Evolutionary conservation across 148 eudicot species (phyloP), one percentile per base, ranked within the genome.

Genomic region (Diospyros lotus): DNA sequence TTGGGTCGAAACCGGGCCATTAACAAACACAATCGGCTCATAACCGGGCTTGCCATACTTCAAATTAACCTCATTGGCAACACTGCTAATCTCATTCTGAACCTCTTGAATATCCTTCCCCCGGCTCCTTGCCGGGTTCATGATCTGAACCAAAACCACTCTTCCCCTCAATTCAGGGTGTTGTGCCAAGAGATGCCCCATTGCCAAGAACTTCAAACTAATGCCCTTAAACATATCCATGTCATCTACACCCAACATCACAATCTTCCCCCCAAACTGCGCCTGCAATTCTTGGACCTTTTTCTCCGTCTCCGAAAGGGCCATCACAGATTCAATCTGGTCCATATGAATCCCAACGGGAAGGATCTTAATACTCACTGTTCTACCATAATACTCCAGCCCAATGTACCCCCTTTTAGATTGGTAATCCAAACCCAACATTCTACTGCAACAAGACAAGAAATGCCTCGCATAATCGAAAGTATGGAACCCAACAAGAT

Each of bases 391-490:
- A 55, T 93, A 93, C 6, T 93, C 98, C 55, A 93, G 72, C 56
- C 92, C 98, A 74, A 93, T 83, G 73, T 91, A 84, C 42, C 98
- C 98, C 77, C 93, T 81, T 74, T 89, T 89, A 0, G 98, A 93
- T 65, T 81, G 77, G 38, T 91, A 93, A 76, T 93, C 96, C 83
- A 93, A 83, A 17, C 98, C 98, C 75, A 93, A 76, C 93, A 91
- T 85, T 65, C 98, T 84, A 76, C 93, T 86, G 75, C 98, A 90
- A 78, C 93, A 90, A 1, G 98, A 87, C 59, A 93, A 71, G 64
- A 93, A 93, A 83, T 91, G 96, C 53, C 96, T 84, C 1, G 96
- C 98, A 76, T 93, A 93, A 84, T 93, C 98, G 80, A 91, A 93
- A 0, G 96, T 93, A 64, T 93, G 98, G 69, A 93, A 93, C 45